Conservation (phyloP, 768 basidiomycete genomes). For the Paxillus ammoniavirescens region DNA sequence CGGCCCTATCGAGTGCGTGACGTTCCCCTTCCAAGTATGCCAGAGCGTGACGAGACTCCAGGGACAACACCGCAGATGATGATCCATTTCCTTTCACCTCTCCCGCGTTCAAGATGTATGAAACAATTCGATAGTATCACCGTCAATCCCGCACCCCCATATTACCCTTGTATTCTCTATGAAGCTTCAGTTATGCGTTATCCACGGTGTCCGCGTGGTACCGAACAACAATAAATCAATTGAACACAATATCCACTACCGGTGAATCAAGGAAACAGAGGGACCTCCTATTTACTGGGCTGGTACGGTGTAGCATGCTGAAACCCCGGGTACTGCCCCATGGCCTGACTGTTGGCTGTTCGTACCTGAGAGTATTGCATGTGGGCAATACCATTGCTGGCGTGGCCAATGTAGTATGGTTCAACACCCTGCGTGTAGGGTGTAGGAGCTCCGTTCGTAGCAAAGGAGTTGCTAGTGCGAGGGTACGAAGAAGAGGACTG, state of each 20-base stretch:
- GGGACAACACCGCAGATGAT: constrained; percentile 50
- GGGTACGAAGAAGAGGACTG: constrained; percentile 21
- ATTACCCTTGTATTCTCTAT: constrained; percentile 29
- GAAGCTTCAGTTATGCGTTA: constrained; percentile 5
- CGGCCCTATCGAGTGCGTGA: constrained; percentile 74
- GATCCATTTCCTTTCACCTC: constrained; percentile 74
- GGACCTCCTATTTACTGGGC: constrained; percentile 23
- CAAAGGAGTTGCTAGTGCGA: constrained; percentile 18
- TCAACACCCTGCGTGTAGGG: constrained; percentile 20
- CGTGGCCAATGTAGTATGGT: constrained; percentile 26
- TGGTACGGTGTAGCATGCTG: constrained; percentile 31
- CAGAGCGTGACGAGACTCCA: constrained; percentile 16
- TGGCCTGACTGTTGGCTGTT: constrained; percentile 13
- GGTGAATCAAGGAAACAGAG: background rate
- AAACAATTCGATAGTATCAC: constrained; percentile 60
- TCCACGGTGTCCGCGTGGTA: constrained; percentile 1
- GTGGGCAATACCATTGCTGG: constrained; percentile 9
- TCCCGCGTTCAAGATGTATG: constrained; percentile 70
- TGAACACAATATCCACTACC: background rate
- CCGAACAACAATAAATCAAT: constrained; percentile 7
- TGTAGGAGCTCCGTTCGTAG: constrained; percentile 16
- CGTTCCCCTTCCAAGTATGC: background rate
- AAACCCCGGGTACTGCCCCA: constrained; percentile 24
- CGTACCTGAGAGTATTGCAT: constrained; percentile 29
- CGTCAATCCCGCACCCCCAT: constrained; percentile 4